Percentiles rank a stretch among this genome's conserved stretches.
These are phyloP conservation scores for Pyrenophora seminiperda DNA, from an alignment of 2,329 filamentous ascomycete species.

Conservation along the genomic window DNA sequence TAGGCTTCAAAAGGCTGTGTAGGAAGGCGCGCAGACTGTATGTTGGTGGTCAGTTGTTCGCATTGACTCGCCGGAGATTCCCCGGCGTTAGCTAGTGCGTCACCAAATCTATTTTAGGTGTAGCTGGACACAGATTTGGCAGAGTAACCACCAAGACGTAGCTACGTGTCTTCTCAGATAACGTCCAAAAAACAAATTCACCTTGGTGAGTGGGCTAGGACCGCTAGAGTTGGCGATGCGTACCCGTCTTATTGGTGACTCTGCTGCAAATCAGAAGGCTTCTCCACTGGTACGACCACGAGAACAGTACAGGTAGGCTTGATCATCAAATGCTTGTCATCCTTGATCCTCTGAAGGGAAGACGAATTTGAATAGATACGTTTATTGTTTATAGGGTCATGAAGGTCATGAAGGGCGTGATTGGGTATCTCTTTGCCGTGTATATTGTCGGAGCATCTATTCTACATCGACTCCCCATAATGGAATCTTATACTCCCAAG, in stretches of 20 bases:
- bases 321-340: too few relatives aligned
- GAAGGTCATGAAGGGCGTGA: too few relatives aligned
- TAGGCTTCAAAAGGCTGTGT: constrained; percentile 24
- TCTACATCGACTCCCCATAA: too few relatives aligned
- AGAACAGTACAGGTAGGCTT: too few relatives aligned
- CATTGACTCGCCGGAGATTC: constrained; percentile 29
- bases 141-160: constrained; percentile 3
- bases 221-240: neutral
- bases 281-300: too few relatives aligned
- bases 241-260: neutral
- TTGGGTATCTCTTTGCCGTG: too few relatives aligned
- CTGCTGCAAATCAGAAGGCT: too few relatives aligned
- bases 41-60: constrained; percentile 29
- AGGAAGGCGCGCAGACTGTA: constrained; percentile 29
- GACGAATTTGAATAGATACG: too few relatives aligned
- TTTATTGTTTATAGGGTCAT: too few relatives aligned
- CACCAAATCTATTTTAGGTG: constrained; percentile 23
- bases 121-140: constrained; percentile 6
- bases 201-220: constrained; percentile 3
- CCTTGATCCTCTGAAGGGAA: too few relatives aligned
- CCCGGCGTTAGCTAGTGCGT: constrained; percentile 30
- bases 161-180: constrained; percentile 1
- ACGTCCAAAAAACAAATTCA: neutral
- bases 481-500: too few relatives aligned
- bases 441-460: too few relatives aligned